phyloP scores from a whole-genome alignment of 2,329 filamentous ascomycete genomes.

The Amesomyces nigricolor region DNA sequence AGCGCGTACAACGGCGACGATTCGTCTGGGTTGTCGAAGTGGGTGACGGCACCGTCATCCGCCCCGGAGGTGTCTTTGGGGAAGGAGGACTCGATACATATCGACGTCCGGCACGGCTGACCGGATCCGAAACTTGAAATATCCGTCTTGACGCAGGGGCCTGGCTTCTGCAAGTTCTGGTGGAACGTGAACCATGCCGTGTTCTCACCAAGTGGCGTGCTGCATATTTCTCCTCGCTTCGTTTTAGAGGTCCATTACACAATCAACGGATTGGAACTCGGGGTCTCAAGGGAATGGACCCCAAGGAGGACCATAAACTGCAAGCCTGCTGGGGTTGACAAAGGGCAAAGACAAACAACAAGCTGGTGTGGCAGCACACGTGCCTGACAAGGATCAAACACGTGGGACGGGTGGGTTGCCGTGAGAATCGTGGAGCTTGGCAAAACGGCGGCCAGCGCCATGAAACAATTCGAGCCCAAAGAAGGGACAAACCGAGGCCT shows the following conservation, averaged over 20 bases:
- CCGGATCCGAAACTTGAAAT: not conserved
- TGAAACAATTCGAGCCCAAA: not conserved
- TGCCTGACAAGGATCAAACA: not conserved
- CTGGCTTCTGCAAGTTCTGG: too few relatives aligned
- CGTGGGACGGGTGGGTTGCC: not conserved
- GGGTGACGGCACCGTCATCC: slow-evolving; percentile 8
- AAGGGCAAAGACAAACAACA: not conserved
- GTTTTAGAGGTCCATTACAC: too few relatives aligned
- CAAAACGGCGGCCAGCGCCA: not conserved
- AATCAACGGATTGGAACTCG: too few relatives aligned
- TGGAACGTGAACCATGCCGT: too few relatives aligned
- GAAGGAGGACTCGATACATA: slow-evolving; percentile 5
- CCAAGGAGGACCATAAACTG: too few relatives aligned
- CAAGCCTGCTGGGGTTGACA: not conserved
- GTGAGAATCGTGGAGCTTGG: slow-evolving; percentile 4
- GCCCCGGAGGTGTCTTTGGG: not conserved
- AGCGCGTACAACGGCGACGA: slow-evolving; percentile 18
- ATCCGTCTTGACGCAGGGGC: not conserved
- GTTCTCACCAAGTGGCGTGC: too few relatives aligned
- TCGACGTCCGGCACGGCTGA: slow-evolving; percentile 1
- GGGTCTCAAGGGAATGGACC: too few relatives aligned
- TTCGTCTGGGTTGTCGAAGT: slow-evolving; percentile 9
- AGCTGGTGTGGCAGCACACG: not conserved
- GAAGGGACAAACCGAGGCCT: too few relatives aligned
- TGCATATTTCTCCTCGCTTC: too few relatives aligned